Evolutionary conservation across 768 basidiomycete genomes (phyloP), one percentile per base, ranked within the genome.

Genomic region (Suillus ampliporus): DNA sequence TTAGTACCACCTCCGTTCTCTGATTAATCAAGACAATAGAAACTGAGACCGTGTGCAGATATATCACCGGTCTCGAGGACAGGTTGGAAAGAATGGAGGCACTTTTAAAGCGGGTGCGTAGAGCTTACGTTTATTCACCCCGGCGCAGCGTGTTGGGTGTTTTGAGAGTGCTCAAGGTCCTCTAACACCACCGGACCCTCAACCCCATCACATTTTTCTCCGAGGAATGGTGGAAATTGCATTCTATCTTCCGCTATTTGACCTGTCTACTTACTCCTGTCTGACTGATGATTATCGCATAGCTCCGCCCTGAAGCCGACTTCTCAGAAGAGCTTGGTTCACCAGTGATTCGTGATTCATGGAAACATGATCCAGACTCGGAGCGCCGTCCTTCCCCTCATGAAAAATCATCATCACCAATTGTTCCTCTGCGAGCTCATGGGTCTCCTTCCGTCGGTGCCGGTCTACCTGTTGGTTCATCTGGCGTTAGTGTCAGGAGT

Each of bases 251-350:
- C 38, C 35, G 5, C 8, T 40, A 26, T 38, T 26, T 21, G 21
- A 15, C 14, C 38, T 56, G n/a, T 40, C 23, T 26, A 26, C 6
- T 19, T 28, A 1, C 17, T 56, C 23, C 23, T 26, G 9, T 40
- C 23, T 40, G 38, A 56, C 54, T 26, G 38, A 56, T 40, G 17
- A 26, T 40, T 8, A 17, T 60, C 61, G 19, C 57, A 66, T 68
- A 91, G 90, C 78, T 91, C 66, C 82, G 80, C 34, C 90, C 90
- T 35, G 83, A 84, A 64, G 71, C 75, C 50, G 87, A 90, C 70
- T 88, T 89, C 70, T 81, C 84, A 38, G 74, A 80, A 23, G 84
- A 89, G 64, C 78, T 92, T 52, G 90, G 90, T 0, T 85, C 87
- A 8, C 83, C 83, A 2, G 75, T 91, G 10, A 40, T 84, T 51